These are phyloP conservation scores for Trichoderma polysporum DNA, from an alignment of 2,329 filamentous ascomycete species.

Conservation along the genomic window DNA sequence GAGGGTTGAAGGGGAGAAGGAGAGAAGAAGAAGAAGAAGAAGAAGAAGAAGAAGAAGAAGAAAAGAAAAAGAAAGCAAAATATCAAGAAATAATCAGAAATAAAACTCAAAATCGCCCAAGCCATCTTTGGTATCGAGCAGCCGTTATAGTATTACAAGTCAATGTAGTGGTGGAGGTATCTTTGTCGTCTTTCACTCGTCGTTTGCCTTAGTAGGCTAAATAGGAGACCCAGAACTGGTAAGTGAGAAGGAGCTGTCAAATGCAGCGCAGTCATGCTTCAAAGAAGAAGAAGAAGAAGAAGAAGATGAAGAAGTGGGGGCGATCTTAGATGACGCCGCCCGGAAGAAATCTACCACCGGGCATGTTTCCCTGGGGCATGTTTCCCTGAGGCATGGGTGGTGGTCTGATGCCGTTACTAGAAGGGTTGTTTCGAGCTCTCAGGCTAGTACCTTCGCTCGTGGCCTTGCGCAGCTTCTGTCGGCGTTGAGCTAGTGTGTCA, in stretches of 20 bases:
- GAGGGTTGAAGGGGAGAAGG: constrained; percentile 15
- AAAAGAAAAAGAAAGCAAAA: background rate
- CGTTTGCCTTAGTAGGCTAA: background rate
- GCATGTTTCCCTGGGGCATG: constrained; percentile 30
- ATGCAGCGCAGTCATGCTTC: background rate
- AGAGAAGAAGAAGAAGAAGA: background rate
- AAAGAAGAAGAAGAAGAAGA: background rate
- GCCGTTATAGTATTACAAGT: constrained; percentile 21
- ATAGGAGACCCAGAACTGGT: background rate
- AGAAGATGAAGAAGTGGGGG: too few relatives aligned
- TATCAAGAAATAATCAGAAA: constrained; percentile 22
- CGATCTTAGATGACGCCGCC: constrained; percentile 48
- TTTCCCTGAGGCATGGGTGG: constrained; percentile 29
- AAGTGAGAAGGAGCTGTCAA: background rate
- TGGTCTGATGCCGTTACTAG: constrained; percentile 29
- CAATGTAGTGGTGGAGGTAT: constrained; percentile 10
- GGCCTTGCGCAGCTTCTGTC: constrained; percentile 45
- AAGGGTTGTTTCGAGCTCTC: constrained; percentile 32
- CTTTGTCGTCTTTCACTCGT: constrained; percentile 7
- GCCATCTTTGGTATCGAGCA: background rate
- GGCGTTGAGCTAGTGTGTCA: constrained; percentile 35
- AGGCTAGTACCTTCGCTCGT: constrained; percentile 42
- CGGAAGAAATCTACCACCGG: constrained; percentile 38
- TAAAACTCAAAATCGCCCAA: constrained; percentile 2
- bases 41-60: background rate